Conservation (phyloP, 2,329 filamentous ascomycete genomes). For the Fusarium bulbicola region DNA sequence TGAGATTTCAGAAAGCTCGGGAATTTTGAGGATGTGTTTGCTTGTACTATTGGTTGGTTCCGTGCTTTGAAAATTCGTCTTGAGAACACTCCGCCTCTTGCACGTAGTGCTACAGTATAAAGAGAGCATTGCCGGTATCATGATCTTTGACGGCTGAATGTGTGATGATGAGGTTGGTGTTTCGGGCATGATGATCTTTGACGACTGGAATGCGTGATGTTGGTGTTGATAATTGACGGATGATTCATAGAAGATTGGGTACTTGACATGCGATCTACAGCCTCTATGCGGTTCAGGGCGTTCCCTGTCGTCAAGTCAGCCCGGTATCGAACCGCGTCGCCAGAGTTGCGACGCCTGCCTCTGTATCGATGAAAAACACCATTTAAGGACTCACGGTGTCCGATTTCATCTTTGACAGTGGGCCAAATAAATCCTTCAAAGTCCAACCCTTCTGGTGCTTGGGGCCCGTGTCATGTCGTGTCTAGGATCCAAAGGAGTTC, state of each 20-base stretch:
- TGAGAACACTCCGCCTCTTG: not conserved
- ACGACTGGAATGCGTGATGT: not conserved
- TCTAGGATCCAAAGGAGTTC: not conserved
- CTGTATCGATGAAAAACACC: fast-evolving
- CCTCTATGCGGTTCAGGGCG: not conserved
- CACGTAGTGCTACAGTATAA: no score
- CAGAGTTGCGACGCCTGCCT: not conserved
- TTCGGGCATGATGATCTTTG: not conserved
- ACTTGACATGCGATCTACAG: not conserved
- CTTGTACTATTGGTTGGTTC: not conserved
- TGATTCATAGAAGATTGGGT: fast-evolving
- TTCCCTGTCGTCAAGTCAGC: not conserved
- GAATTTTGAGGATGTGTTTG: not conserved
- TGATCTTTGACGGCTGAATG: not conserved
- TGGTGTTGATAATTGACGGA: not conserved
- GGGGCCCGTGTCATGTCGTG: not conserved
- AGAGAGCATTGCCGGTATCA: fast-evolving
- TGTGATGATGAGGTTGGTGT: not conserved
- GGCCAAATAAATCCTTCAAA: not conserved
- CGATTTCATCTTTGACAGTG: not conserved
- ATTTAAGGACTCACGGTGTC: fast-evolving
- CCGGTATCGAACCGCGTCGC: not conserved
- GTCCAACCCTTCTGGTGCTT: not conserved
- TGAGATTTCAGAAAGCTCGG: not conserved
- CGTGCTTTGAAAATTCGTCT: fast-evolving